Conservation (phyloP, 106 monocot species). For the Dioscorea alata region DNA sequence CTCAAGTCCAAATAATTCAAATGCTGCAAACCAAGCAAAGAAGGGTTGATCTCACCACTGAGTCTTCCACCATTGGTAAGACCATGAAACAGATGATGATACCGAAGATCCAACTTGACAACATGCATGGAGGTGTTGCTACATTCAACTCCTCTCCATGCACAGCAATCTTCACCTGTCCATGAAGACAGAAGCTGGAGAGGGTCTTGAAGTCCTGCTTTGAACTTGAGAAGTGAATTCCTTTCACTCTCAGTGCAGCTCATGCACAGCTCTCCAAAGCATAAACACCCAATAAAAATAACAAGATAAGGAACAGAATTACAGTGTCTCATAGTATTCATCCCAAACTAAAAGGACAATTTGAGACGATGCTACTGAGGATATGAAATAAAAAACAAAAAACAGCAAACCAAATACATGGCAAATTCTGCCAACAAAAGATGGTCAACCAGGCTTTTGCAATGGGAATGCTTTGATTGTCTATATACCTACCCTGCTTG, state of each 20-base stretch:
- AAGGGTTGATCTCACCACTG: too few species aligned
- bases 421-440: too few species aligned
- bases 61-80: too few species aligned
- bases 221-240: not conserved
- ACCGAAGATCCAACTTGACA: conserved; percentile 10
- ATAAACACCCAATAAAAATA: not conserved
- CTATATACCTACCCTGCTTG: too few species aligned
- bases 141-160: not conserved
- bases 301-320: not conserved
- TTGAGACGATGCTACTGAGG: not conserved
- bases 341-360: not conserved
- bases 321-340: not conserved
- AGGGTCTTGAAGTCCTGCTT: not conserved
- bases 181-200: not conserved
- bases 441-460: too few species aligned
- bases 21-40: too few species aligned
- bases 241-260: not conserved
- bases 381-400: not conserved
- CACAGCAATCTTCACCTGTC: not conserved
- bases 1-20: too few species aligned
- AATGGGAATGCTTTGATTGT: too few species aligned
- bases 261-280: not conserved
- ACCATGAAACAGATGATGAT: not conserved
- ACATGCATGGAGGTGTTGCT: conserved; percentile 8
- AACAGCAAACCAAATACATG: too few species aligned